phyloP scores from a whole-genome alignment of 2,329 filamentous ascomycete species.

The Akanthomyces uredinophilus region DNA sequence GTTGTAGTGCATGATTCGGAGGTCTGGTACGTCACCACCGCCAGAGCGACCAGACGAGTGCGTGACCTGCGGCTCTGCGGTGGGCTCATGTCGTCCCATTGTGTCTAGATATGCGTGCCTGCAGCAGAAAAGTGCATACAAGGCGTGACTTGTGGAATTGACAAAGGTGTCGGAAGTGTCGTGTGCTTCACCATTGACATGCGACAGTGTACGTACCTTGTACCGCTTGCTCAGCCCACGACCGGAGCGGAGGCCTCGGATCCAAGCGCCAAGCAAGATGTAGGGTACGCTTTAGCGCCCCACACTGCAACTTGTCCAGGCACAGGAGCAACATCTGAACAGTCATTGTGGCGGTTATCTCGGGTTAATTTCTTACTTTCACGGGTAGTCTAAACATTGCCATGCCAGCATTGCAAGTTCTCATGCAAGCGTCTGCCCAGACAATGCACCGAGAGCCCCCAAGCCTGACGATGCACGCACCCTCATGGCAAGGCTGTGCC shows the following conservation, averaged over 20 bases:
- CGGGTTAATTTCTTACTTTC: no score
- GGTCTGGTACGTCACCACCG: constrained; percentile 47
- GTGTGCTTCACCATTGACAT: background rate
- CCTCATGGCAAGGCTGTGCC: background rate
- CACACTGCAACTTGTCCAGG: background rate
- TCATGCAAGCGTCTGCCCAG: no score
- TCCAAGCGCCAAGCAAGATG: background rate
- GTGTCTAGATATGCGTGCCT: background rate
- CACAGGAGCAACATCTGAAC: background rate
- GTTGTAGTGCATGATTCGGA: constrained; percentile 86
- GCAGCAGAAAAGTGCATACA: background rate
- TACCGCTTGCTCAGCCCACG: background rate
- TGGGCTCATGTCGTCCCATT: constrained; percentile 5
- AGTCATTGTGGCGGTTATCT: background rate
- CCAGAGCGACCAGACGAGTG: constrained; percentile 17
- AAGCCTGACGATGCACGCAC: background rate
- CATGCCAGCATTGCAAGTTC: no score
- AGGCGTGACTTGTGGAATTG: background rate
- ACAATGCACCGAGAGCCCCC: background rate
- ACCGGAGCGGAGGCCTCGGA: constrained; percentile 10
- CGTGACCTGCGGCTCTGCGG: constrained; percentile 15
- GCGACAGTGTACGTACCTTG: background rate
- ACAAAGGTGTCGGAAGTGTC: background rate
- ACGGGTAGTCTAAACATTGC: no score
- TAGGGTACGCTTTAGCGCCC: background rate